Evolutionary conservation across 768 basidiomycete genomes (phyloP).

Genomic region (Psilocybe tampanensis): DNA sequence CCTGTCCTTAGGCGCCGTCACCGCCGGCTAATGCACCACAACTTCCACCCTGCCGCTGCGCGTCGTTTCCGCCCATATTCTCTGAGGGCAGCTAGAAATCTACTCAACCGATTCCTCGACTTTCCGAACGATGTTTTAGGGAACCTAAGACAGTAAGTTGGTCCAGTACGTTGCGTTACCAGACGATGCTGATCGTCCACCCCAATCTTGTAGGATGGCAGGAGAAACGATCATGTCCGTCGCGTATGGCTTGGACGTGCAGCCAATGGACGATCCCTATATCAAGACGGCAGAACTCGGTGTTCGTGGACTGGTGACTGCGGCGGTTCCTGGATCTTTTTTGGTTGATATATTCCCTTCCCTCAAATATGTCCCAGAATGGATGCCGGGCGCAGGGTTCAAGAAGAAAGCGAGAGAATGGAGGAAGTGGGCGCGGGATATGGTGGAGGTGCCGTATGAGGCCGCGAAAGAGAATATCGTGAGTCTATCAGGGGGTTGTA

Average conservation of each 20-base stretch:
- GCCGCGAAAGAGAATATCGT: constrained; percentile 28
- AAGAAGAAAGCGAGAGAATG: constrained; percentile 49
- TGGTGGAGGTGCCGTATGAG: constrained; percentile 40
- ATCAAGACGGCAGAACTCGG: constrained; percentile 42
- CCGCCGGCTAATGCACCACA: constrained; percentile 21
- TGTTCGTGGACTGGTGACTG: constrained; percentile 31
- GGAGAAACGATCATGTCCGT: constrained; percentile 39
- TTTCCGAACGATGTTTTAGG: constrained; percentile 33
- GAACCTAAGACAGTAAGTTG: not conserved
- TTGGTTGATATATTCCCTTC: constrained; percentile 44
- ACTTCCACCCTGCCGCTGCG: constrained; percentile 20
- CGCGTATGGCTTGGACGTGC: constrained; percentile 46
- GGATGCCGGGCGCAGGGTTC: constrained; percentile 66
- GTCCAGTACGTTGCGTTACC: not conserved
- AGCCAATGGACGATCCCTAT: constrained; percentile 43
- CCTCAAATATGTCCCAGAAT: constrained; percentile 50
- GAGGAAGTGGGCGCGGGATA: constrained; percentile 35
- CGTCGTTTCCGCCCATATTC: constrained; percentile 27
- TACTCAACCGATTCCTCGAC: constrained; percentile 34
- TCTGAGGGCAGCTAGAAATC: constrained; percentile 17
- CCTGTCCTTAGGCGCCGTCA: constrained; percentile 17
- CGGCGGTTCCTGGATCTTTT: constrained; percentile 42
- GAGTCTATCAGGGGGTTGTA: not conserved
- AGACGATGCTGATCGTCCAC: not conserved
- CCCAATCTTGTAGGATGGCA: constrained; percentile 22